Base-by-base conservation (phyloP, 163 green algal species). In the Chlamydomonas reinhardtii region DNA sequence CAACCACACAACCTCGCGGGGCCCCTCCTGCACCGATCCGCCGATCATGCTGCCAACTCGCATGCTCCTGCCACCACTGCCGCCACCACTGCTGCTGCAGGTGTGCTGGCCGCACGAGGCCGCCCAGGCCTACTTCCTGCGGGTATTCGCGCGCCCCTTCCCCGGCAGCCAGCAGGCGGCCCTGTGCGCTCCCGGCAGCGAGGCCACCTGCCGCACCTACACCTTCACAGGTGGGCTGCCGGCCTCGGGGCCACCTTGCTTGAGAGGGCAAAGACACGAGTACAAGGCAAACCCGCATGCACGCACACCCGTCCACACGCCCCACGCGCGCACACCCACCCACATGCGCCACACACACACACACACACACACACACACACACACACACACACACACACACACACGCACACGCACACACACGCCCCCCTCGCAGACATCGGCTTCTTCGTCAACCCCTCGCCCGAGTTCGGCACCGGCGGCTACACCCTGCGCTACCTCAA, bases 401-500 rank as follows among this genome's bases (percentile, higher is more conserved):
- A 48, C 39, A 5, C 39, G 39, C 39, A 5, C 48, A 14, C 14
- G 48, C 66, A 9, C 66, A 31, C 31, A 29, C 32, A 4, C 66
- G 17, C n/a, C n/a, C n/a, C n/a, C n/a, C n/a, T n/a, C 32, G 20
- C 34, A 76, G 78, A 85, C 22, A 48, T 85, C 43, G 66, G 22
- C 32, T 39, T 85, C 48, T 25, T 19, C 20, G 68, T 76, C 48
- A 76, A 85, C 78, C 68, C 66, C 66, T 72, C 66, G 12, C 77
- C 77, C 64, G 65, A 84, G 65, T 85, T 76, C 32, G 68, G 68
- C 68, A 71, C 78, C 32, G 78, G 78, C 66, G 68, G 48, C n/a
- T 85, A 85, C 78, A 39, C 20, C 48, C 70, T 85, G 78, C 32
- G 56, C 24, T 85, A 85, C 78, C 4, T 77, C 25, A 85, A 85